A percentile compares a stretch with the other conserved stretches of the same genome.
phyloP scores from a whole-genome alignment of 2,329 filamentous ascomycete species.

The Ambrosiella xylebori region DNA sequence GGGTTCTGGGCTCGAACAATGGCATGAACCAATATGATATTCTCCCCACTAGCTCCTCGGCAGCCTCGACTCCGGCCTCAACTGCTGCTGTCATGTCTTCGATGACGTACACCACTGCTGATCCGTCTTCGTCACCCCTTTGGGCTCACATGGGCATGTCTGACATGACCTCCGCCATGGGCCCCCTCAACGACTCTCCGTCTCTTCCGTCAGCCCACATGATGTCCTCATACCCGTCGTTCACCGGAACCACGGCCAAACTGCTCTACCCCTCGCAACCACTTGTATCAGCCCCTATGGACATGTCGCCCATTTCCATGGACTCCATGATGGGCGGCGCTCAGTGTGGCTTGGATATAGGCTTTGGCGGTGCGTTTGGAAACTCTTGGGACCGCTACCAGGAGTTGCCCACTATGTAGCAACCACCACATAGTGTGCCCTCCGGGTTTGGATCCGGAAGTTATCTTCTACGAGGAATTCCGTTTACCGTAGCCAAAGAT shows the following conservation, averaged over 20 bases:
- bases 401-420: constrained; percentile 75
- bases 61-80: not conserved
- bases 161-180: constrained; percentile 37
- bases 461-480: constrained; percentile 29
- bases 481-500: not conserved
- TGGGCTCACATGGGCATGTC: constrained; percentile 42
- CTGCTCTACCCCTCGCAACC: constrained; percentile 69
- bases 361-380: constrained; percentile 23
- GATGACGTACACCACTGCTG: constrained; percentile 5
- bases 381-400: constrained; percentile 58
- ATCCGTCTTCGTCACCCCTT: constrained; percentile 7
- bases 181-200: constrained; percentile 48
- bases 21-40: constrained; percentile 44
- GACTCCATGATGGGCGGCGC: constrained; percentile 68
- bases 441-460: constrained; percentile 22
- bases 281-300: constrained; percentile 55
- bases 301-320: constrained; percentile 47
- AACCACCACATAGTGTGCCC: constrained; percentile 27
- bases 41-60: not conserved
- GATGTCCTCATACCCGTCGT: constrained; percentile 28
- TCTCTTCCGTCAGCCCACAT: constrained; percentile 18
- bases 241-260: constrained; percentile 41
- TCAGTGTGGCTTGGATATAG: constrained; percentile 52
- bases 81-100: not conserved
- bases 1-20: constrained; percentile 75